Percentiles rank a stretch among this genome's conserved stretches.
Conservation (phyloP, 495 filamentous ascomycete genomes). For the Apiosordaria backusii region DNA sequence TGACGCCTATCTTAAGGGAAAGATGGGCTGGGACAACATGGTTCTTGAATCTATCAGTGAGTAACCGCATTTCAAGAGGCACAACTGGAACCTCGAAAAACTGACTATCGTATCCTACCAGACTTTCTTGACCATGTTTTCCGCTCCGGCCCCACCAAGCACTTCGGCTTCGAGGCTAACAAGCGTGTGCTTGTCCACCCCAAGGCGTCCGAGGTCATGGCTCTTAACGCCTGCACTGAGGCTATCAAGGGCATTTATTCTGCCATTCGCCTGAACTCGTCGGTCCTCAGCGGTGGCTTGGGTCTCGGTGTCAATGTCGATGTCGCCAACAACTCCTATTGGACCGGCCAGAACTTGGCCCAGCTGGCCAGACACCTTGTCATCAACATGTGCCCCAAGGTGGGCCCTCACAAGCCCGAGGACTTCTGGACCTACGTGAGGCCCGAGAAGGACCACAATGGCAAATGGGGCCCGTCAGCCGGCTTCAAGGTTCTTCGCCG, state of each 20-base stretch:
- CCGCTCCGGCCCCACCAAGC: slow-evolving; percentile 65
- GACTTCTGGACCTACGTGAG: slow-evolving; percentile 17
- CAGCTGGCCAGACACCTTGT: slow-evolving; percentile 28
- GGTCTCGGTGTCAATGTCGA: slow-evolving; percentile 79
- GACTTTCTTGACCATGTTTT: slow-evolving; percentile 82
- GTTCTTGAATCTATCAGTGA: slow-evolving; percentile 74
- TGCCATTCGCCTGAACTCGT: slow-evolving; percentile 62
- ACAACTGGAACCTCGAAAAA: not conserved
- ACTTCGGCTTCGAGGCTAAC: slow-evolving; percentile 52
- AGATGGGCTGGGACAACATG: slow-evolving; percentile 54
- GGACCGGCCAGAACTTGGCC: slow-evolving; percentile 44
- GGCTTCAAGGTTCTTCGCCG: slow-evolving; percentile 51
- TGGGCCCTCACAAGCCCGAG: slow-evolving; percentile 15
- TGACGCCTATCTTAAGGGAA: slow-evolving; percentile 58
- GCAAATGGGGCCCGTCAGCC: slow-evolving; percentile 29
- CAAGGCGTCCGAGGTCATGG: slow-evolving; percentile 1
- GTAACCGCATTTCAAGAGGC: not conserved
- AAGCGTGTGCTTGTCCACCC: slow-evolving; percentile 76
- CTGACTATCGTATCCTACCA: not conserved
- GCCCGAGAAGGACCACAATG: slow-evolving; percentile 15
- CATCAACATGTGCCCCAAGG: slow-evolving; percentile 12
- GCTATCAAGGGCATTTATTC: slow-evolving; percentile 84
- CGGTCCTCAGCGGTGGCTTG: slow-evolving; percentile 42
- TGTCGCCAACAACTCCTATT: slow-evolving; percentile 75
- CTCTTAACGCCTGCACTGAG: slow-evolving; percentile 46